Evolutionary conservation across 805 yeast species (phyloP), one percentile per base, ranked within the genome.

Genomic region (Cyberlindnera misumaiensis): DNA sequence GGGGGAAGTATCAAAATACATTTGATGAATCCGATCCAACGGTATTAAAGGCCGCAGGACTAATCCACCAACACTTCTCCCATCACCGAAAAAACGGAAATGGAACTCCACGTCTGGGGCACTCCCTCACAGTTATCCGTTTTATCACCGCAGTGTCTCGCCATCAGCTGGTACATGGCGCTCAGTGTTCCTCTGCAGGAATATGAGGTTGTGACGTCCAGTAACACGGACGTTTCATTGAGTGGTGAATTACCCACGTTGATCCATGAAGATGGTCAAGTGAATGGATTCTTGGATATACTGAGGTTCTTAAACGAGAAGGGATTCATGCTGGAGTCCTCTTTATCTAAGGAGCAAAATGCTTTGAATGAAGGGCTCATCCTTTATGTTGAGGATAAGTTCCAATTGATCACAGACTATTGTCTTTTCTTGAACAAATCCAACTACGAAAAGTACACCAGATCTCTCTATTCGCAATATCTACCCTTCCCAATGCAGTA

Each of bases 401-500:
- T 79, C 27, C 59, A 63, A 11, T 53, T 60, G n/a, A 60, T 79
- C 30, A 73, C 79, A 28, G 70, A 70, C 40, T 81, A 80, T 53
- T 74, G 75, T 36, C 56, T 77, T 27, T 80, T 72, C 47, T 58
- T 79, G 33, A 73, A 77, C 48, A 65, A 69, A 20, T 59, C 56
- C 13, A 82, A 83, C 54, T 83, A 80, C 56, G 82, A 75, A 42
- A 55, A 63, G 11, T 78, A 69, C 47, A 73, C 87, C 4, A 65
- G 85, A 43, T 70, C 71, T 16, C 49, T 71, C 13, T 80, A 80
- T 52, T 62, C 67, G 32, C 48, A 62, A 4, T 68, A 74, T 40
- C 57, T 81, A 14, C 81, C 84, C 6, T 83, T 82, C 61, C 90
- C 89, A 9, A 70, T 80, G 73, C 84, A 81, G 72, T 82, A 81